These are phyloP conservation scores for Colletotrichum tropicale DNA, from an alignment of 2,329 filamentous ascomycete genomes.

Conservation along the genomic window DNA sequence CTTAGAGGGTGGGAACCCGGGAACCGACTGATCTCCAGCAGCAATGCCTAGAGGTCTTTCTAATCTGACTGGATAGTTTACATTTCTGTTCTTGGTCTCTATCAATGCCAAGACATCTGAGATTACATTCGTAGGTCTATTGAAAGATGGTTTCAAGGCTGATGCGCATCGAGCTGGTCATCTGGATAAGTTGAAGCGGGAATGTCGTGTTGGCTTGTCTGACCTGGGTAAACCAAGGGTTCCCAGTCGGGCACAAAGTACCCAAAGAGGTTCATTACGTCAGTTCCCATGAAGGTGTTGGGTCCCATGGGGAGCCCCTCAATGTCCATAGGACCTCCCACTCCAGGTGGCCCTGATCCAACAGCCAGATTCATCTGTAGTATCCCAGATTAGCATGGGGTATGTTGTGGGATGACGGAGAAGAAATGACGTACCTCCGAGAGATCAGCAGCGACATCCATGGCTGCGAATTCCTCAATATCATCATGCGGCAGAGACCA, in stretches of 20 bases:
- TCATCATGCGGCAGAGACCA: background rate
- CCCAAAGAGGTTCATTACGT: conserved; percentile 30
- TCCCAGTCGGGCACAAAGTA: conserved; percentile 25
- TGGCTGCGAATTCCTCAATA: background rate
- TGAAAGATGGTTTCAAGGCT: background rate
- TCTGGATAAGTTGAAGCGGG: background rate
- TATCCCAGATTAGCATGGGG: background rate
- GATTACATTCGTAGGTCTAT: background rate
- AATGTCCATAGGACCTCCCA: conserved; percentile 14
- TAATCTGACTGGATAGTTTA: background rate
- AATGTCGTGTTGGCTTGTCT: background rate
- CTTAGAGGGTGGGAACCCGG: background rate
- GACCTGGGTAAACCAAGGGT: conserved; percentile 18
- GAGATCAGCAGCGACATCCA: background rate
- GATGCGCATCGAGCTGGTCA: background rate
- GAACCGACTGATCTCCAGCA: background rate
- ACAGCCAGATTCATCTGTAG: background rate
- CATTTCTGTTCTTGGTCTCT: background rate
- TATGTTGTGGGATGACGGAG: no score
- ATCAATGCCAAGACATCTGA: background rate
- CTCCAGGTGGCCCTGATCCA: background rate
- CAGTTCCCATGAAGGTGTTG: conserved; percentile 22
- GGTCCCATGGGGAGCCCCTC: background rate
- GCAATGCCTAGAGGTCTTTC: background rate
- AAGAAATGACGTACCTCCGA: background rate